Percentiles rank a stretch among this genome's conserved stretches.
phyloP scores from a whole-genome alignment of 2,329 filamentous ascomycete species.

The Pseudopyricularia javanii region DNA sequence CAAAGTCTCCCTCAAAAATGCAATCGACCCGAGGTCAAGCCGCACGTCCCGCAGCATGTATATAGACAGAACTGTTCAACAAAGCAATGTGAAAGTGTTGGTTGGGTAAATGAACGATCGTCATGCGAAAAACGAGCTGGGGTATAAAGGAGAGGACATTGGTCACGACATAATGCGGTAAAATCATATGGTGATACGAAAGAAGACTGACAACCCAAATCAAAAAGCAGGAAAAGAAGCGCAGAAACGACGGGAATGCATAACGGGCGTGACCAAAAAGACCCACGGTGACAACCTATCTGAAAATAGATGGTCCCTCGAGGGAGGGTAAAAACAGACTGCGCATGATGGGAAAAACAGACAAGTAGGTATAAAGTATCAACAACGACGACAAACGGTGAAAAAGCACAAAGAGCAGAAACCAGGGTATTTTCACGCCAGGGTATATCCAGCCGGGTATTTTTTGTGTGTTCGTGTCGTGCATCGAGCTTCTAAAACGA shows the following conservation, averaged over 20 bases:
- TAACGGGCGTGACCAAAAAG: background rate
- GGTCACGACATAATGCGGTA: background rate
- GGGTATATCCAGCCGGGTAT: conserved; percentile 56
- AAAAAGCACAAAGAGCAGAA: conserved; percentile 22
- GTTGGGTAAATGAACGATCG: background rate
- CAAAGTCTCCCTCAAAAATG: background rate
- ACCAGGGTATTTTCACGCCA: conserved; percentile 47
- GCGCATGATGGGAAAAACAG: conserved; percentile 5
- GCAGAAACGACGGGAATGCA: no score
- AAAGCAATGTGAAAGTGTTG: background rate
- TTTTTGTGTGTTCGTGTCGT: conserved; percentile 16
- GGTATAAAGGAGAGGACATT: conserved; percentile 2
- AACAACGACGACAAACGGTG: conserved; percentile 33
- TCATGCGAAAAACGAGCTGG: background rate
- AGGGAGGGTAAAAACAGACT: background rate
- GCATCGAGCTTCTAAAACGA: conserved; percentile 21
- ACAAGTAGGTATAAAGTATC: conserved; percentile 21
- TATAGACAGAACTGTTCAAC: background rate
- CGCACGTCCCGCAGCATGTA: no score
- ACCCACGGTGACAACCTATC: background rate
- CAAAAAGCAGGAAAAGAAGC: background rate
- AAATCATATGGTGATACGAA: background rate
- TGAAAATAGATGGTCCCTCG: background rate
- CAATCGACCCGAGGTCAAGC: no score
- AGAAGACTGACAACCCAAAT: background rate